Percentiles rank a stretch among this genome's conserved stretches.
Conservation (phyloP, 495 filamentous ascomycete species). For the Neurospora sp. region DNA sequence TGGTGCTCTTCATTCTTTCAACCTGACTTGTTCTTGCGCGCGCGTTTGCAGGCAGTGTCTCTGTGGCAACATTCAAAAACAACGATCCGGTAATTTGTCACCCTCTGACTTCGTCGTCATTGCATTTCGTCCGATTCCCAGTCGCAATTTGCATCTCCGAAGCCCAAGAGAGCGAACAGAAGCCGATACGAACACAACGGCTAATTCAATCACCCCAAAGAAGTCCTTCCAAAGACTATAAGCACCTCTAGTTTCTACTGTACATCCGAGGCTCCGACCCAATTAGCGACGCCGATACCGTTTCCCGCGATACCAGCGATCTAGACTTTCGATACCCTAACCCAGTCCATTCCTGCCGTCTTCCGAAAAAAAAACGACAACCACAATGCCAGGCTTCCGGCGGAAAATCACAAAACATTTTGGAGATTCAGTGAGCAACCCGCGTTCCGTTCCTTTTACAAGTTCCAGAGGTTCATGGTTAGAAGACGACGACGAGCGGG, state of each 20-base stretch:
- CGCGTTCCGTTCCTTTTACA: not conserved
- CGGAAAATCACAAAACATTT: slow-evolving; percentile 24
- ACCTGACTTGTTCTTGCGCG: not conserved
- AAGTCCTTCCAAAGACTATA: not conserved
- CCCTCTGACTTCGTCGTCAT: not conserved
- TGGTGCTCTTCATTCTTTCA: not conserved
- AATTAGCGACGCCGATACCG: not conserved
- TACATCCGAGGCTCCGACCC: not conserved
- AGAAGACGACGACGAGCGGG: not conserved
- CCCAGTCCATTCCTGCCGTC: not conserved
- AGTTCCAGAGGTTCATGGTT: not conserved
- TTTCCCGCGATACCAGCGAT: not conserved
- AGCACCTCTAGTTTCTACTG: not conserved
- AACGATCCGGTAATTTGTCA: not conserved
- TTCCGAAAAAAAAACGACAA: not conserved
- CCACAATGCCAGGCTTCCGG: slow-evolving; percentile 22
- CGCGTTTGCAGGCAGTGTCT: not conserved
- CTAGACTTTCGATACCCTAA: not conserved
- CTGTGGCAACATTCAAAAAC: not conserved
- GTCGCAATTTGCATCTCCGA: not conserved
- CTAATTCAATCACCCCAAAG: not conserved
- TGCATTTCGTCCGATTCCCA: not conserved
- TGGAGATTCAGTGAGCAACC: slow-evolving; percentile 23
- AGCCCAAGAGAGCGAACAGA: not conserved
- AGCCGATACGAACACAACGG: not conserved